Percentiles rank a stretch among this genome's conserved stretches.
These are phyloP conservation scores for Russula brevipes DNA, from an alignment of 768 basidiomycete genomes.

Conservation along the genomic window DNA sequence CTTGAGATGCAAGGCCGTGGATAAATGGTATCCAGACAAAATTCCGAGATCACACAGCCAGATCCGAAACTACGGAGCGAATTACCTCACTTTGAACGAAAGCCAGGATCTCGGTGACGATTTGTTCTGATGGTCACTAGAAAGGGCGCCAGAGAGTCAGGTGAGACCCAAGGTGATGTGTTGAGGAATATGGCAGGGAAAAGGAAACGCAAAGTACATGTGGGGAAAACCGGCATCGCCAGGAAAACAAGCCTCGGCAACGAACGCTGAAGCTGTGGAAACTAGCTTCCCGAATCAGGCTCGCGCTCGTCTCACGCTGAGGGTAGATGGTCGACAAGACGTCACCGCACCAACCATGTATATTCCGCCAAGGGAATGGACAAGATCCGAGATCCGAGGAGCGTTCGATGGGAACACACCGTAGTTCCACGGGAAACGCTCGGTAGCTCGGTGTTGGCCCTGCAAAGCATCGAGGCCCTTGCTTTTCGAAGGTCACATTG, in stretches of 20 bases:
- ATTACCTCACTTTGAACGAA: neutral
- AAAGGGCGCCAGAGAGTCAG: neutral
- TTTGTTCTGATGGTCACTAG: neutral
- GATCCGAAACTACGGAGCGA: neutral
- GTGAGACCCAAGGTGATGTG: neutral
- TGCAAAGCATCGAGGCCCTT: neutral
- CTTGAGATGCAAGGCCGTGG: neutral
- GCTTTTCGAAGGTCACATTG: slow-evolving; percentile 1
- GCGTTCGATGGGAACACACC: neutral
- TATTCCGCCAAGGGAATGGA: neutral
- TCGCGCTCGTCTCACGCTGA: neutral
- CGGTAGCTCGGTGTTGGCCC: neutral
- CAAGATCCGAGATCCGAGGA: neutral
- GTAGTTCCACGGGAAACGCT: neutral
- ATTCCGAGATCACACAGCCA: slow-evolving; percentile 5
- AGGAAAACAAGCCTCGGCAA: neutral
- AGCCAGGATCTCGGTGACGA: neutral
- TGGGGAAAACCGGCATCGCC: neutral
- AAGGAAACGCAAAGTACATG: too few relatives aligned
- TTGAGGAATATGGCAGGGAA: neutral
- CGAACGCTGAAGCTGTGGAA: neutral
- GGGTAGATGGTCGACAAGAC: neutral
- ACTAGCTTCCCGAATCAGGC: neutral
- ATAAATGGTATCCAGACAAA: neutral
- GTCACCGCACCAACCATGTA: neutral